phyloP scores from a whole-genome alignment of 176 grass and related monocot species.

The Aegilops speltoides region DNA sequence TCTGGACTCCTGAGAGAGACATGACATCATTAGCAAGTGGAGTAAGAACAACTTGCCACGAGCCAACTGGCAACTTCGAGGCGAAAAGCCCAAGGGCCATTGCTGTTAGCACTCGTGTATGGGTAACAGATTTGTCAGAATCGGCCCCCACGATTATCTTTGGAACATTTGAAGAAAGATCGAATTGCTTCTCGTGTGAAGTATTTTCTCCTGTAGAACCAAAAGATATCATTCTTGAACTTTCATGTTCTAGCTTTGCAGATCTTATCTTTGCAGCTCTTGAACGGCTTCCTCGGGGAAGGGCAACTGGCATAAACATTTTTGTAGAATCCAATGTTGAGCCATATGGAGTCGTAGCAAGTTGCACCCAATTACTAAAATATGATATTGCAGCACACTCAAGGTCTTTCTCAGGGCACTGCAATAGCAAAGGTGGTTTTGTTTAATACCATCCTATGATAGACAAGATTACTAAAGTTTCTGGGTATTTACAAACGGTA shows the following conservation, averaged over 20 bases:
- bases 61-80: conserved; percentile 73
- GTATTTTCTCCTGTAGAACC: conserved; percentile 60
- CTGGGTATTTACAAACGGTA: background rate
- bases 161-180: conserved; percentile 47
- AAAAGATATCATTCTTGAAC: conserved; percentile 50
- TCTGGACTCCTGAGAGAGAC: conserved; percentile 88
- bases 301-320: conserved; percentile 95
- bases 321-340: conserved; percentile 66
- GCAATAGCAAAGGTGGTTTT: conserved; percentile 39
- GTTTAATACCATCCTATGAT: conserved; percentile 16
- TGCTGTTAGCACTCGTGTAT: conserved; percentile 81
- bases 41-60: conserved; percentile 73
- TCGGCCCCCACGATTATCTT: conserved; percentile 87
- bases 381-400: conserved; percentile 69
- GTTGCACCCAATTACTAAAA: conserved; percentile 78
- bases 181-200: conserved; percentile 52
- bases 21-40: conserved; percentile 64
- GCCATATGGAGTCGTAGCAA: conserved; percentile 94
- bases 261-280: conserved; percentile 96
- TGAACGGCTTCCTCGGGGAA: conserved; percentile 88
- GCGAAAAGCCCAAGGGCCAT: conserved; percentile 91
- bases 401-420: conserved; percentile 87
- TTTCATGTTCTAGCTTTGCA: conserved; percentile 62
- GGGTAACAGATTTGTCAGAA: conserved; percentile 94
- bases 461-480: conserved; percentile 23